Evolutionary conservation across 2,329 filamentous ascomycete genomes (phyloP).

Genomic region (Ophiostoma ulmi): DNA sequence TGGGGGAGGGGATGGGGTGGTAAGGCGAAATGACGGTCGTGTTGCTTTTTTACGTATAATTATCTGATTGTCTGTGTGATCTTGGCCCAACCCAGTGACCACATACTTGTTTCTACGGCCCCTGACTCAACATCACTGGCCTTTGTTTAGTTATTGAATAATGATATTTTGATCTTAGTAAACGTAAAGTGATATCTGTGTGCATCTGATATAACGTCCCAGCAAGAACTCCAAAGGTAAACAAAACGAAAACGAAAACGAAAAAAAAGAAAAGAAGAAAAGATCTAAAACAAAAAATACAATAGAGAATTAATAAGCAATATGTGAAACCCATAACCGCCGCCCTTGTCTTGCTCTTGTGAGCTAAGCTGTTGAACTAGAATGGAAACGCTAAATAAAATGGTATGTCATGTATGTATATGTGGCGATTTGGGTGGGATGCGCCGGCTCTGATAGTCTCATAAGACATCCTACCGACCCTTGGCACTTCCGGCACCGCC

Average conservation of each 20-base stretch:
- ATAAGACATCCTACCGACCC: conserved; percentile 6
- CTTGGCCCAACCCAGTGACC: conserved; percentile 1
- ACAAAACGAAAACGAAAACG: background rate
- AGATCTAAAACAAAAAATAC: background rate
- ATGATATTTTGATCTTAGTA: background rate
- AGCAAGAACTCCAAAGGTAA: conserved; percentile 14
- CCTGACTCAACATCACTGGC: conserved; percentile 24
- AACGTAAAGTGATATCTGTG: background rate
- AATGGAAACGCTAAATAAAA: conserved; percentile 7
- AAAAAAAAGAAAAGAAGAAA: background rate
- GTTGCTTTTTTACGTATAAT: background rate
- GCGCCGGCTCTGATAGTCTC: background rate
- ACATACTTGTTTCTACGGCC: background rate
- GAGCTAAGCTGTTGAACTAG: background rate
- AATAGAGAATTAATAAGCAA: conserved; percentile 12
- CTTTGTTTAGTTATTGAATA: background rate
- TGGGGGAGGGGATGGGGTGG: background rate
- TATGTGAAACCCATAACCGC: conserved; percentile 11
- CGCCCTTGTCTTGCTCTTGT: background rate
- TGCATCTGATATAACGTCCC: conserved; percentile 1
- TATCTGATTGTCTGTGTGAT: background rate
- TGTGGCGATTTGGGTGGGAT: background rate
- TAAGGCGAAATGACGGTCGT: background rate
- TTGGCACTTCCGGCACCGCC: conserved; percentile 52
- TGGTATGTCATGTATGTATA: background rate